Evolutionary conservation across 768 basidiomycete species (phyloP).

Genomic region (Lactarius evosmus): DNA sequence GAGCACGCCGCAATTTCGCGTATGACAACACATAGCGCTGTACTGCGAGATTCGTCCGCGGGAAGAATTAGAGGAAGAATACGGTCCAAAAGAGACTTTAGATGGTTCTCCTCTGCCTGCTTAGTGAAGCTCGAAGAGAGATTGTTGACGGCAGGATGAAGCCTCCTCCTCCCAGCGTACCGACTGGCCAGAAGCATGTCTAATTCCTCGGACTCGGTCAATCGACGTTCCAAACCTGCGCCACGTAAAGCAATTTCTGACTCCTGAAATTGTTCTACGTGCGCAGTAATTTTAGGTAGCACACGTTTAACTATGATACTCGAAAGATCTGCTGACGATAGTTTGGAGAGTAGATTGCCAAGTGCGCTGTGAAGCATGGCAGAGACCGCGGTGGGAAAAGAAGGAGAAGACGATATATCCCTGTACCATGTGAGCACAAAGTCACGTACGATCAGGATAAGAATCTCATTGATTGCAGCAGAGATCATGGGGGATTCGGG

Average conservation of each 20-base stretch:
- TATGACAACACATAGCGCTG: slow-evolving; percentile 65
- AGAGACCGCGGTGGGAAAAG: slow-evolving; percentile 86
- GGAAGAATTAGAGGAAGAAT: slow-evolving; percentile 74
- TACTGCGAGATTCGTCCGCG: slow-evolving; percentile 67
- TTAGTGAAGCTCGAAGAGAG: slow-evolving; percentile 85
- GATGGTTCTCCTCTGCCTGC: slow-evolving; percentile 86
- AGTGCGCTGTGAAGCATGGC: slow-evolving; percentile 65
- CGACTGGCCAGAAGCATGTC: slow-evolving; percentile 82
- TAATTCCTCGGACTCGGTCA: slow-evolving; percentile 88
- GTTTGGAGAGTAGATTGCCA: slow-evolving; percentile 53
- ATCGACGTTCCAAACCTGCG: slow-evolving; percentile 71
- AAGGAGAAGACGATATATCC: slow-evolving; percentile 77
- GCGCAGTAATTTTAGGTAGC: slow-evolving; percentile 83
- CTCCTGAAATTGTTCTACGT: slow-evolving; percentile 86
- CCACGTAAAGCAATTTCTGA: slow-evolving; percentile 86
- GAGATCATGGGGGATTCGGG: slow-evolving; percentile 65
- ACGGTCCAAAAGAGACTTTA: slow-evolving; percentile 65
- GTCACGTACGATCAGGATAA: slow-evolving; percentile 78
- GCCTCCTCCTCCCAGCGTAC: slow-evolving; percentile 65
- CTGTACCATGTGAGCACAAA: slow-evolving; percentile 91
- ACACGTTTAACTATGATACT: slow-evolving; percentile 78
- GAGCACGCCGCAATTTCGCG: slow-evolving; percentile 82
- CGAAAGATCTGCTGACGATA: slow-evolving; percentile 63
- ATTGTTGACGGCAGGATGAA: slow-evolving; percentile 87
- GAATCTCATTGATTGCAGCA: slow-evolving; percentile 70